These are phyloP conservation scores for Macrophomina phaseolina DNA, from an alignment of 2,329 filamentous ascomycete genomes.

Conservation along the genomic window DNA sequence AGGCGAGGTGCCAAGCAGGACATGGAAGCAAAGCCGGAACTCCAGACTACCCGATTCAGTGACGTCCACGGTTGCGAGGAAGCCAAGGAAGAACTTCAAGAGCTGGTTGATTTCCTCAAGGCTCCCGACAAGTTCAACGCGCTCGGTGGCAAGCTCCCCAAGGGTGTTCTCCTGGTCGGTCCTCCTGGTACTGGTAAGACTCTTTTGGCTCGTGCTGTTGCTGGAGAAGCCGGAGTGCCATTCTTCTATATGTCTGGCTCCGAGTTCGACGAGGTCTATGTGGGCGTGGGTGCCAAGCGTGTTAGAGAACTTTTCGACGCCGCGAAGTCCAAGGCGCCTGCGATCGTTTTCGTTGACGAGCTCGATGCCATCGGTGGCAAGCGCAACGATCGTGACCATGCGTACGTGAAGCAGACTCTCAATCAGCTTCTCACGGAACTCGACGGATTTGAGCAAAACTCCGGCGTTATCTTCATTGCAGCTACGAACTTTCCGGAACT, in stretches of 20 bases:
- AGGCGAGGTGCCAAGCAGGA: constrained; percentile 74
- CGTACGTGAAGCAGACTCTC: constrained; percentile 95
- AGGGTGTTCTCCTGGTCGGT: constrained; percentile 92
- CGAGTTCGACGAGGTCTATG: constrained; percentile 98
- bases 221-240: constrained; percentile 93
- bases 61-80: constrained; percentile 98
- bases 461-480: constrained; percentile 91
- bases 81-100: constrained; percentile 96
- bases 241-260: constrained; percentile 99
- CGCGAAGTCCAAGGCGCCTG: constrained; percentile 83
- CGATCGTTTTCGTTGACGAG: constrained; percentile 96
- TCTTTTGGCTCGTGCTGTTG: constrained; percentile 90
- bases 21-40: constrained; percentile 88
- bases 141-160: constrained; percentile 93
- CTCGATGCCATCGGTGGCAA: constrained; percentile 93
- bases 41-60: constrained; percentile 86
- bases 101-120: constrained; percentile 94
- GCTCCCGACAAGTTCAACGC: constrained; percentile 93
- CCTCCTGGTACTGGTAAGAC: constrained; percentile 98
- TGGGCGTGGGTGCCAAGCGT: constrained; percentile 94
- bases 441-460: constrained; percentile 94
- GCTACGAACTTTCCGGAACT: constrained; percentile 96
- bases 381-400: constrained; percentile 88
- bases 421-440: constrained; percentile 97
- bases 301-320: constrained; percentile 90